Evolutionary conservation across 495 filamentous ascomycete genomes (phyloP).

Genomic region (Penicillium longicatenatum): DNA sequence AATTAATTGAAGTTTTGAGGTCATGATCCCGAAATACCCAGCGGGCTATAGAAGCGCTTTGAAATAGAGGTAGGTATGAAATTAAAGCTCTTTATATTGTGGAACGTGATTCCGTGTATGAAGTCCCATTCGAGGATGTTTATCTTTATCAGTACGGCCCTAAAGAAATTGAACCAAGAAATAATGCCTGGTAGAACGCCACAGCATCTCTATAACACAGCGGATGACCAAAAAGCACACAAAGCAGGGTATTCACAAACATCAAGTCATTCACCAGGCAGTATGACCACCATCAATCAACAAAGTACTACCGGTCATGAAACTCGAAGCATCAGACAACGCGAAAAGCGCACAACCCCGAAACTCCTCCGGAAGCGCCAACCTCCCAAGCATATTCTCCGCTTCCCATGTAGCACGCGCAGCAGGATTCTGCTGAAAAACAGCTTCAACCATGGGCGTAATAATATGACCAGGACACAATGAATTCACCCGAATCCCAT

Average conservation of each 20-base stretch:
- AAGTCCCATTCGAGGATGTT: not conserved
- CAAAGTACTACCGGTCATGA: constrained; percentile 68
- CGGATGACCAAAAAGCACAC: not conserved
- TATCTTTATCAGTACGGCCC: not conserved
- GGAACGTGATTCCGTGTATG: not conserved
- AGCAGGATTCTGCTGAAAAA: constrained; percentile 65
- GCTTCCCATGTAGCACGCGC: constrained; percentile 61
- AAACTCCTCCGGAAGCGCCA: constrained; percentile 67
- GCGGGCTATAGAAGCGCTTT: no score
- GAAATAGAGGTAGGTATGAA: no score
- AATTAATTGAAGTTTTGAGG: not conserved
- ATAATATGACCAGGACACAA: constrained; percentile 71
- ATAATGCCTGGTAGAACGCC: not conserved
- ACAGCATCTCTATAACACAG: not conserved
- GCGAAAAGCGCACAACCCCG: constrained; percentile 62
- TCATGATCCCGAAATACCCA: no score
- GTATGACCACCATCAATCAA: constrained; percentile 67
- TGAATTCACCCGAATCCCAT: constrained; percentile 68
- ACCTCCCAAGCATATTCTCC: constrained; percentile 69
- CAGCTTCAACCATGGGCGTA: constrained; percentile 70
- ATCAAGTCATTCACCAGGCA: constrained; percentile 43
- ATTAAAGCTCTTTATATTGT: no score
- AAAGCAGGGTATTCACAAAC: not conserved
- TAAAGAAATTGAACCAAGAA: not conserved
- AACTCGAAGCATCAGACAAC: constrained; percentile 66